Base-by-base conservation (phyloP, 306 rosid genomes). In the Gastrolobium bilobum region DNA sequence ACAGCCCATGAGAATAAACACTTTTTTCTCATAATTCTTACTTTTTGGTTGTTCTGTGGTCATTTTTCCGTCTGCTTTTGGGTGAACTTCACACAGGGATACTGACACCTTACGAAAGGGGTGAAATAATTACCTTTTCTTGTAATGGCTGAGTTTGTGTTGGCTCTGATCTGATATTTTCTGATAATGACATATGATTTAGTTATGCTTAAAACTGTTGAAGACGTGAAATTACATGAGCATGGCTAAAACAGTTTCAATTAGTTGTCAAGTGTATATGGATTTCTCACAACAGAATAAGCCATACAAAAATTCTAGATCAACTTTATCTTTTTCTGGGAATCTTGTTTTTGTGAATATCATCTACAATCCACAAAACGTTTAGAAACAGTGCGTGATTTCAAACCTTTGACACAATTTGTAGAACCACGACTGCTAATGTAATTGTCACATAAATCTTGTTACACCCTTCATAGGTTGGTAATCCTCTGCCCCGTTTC, bases 51-150 rank as follows among this genome's bases (percentile, higher is more conserved):
- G 61, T 35, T 34, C n/a, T 50, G 15, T 69, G 61, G 14, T 39
- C 13, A 69, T 69, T 0, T 68, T 69, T 50, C 75, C 15, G 34
- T 14, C n/a, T 69, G 61, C 34, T 14, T 47, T 51, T 34, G 42
- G 38, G 47, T 35, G 58, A 46, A 46, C 56, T 29, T 13, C 72
- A 66, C 26, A 66, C 26, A 34, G 44, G 44, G 72, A 66, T 66
- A 43, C 33, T 29, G 43, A 68, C 14, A 5, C 30, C 48, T 34
- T 8, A 50, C 33, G 57, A 48, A 69, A 4, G 1, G 64, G 33
- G 10, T 4, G 51, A 38, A 53, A 40, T 71, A 52, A 11, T 30
- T 44, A 4, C 53, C 29, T 50, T 7, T 29, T 46, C 4, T 33
- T 38, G 51, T 38, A 20, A 71, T 68, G 58, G 56, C 38, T 35